A percentile compares a stretch with the other conserved stretches of the same genome.
phyloP scores from a whole-genome alignment of 2,329 filamentous ascomycete species.

The Neofusicoccum umdonicola region DNA sequence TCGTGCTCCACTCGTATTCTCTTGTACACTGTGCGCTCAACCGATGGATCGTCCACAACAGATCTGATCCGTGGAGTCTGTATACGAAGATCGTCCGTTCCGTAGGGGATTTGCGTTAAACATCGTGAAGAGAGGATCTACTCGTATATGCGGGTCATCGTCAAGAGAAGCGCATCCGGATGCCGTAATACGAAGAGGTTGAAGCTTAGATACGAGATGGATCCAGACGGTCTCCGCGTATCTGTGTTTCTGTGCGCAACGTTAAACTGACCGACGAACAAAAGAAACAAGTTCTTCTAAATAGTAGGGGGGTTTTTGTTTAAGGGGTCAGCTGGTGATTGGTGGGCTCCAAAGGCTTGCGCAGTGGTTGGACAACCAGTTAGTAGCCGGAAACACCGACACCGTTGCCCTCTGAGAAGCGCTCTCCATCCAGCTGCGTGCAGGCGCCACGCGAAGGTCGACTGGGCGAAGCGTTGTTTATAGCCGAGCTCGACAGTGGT shows the following conservation, averaged over 20 bases:
- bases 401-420: background rate
- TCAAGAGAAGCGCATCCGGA: background rate
- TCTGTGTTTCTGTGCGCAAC: background rate
- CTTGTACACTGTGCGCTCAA: background rate
- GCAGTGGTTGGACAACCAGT: background rate
- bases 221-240: background rate
- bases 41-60: background rate
- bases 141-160: conserved; percentile 9
- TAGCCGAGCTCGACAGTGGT: background rate
- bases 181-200: conserved; percentile 6
- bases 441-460: background rate
- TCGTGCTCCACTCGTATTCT: background rate
- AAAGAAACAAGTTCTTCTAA: too few relatives aligned
- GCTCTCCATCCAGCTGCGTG: background rate
- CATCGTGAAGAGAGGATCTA: conserved; percentile 3
- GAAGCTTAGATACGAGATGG: conserved; percentile 5
- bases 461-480: background rate
- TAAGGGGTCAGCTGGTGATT: background rate
- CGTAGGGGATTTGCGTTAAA: conserved; percentile 1
- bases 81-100: conserved; percentile 12
- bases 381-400: background rate
- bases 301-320: background rate
- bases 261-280: background rate
- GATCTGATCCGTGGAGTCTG: background rate
- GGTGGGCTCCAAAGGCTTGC: background rate